Percentiles rank a stretch among this genome's conserved stretches.
phyloP scores from a whole-genome alignment of 768 basidiomycete genomes.

The Leccinum arenicola region DNA sequence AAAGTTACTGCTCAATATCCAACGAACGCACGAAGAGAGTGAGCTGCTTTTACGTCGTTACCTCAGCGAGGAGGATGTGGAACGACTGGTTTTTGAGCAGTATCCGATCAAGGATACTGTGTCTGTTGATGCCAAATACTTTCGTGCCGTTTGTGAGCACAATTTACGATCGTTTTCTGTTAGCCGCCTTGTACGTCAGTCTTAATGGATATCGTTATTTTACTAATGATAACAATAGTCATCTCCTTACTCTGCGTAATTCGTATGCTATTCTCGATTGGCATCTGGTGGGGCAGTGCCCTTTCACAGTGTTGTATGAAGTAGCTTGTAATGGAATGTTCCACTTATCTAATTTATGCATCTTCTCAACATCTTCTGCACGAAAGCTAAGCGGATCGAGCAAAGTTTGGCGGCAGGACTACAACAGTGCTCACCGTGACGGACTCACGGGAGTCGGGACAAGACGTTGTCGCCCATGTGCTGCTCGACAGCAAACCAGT shows the following conservation, averaged over 20 bases:
- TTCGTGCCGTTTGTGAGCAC: neutral
- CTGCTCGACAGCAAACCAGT: no score
- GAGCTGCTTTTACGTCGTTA: neutral
- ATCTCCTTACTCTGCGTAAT: neutral
- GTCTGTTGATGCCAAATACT: neutral
- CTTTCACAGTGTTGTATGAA: neutral
- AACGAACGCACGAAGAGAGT: neutral
- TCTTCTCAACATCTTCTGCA: neutral
- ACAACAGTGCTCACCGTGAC: no score
- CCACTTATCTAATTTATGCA: neutral
- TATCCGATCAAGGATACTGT: neutral
- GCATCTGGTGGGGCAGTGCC: neutral
- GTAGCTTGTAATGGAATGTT: neutral
- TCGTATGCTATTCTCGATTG: neutral
- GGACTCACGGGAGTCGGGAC: no score
- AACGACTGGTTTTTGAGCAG: neutral
- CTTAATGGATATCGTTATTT: neutral
- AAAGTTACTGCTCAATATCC: neutral
- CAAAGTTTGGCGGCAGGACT: no score
- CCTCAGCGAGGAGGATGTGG: neutral
- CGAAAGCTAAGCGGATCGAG: no score
- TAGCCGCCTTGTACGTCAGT: neutral
- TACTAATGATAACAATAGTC: neutral
- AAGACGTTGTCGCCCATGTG: no score
- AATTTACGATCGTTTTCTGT: neutral